These are phyloP conservation scores for Exophiala spinifera DNA, from an alignment of 2,329 filamentous ascomycete genomes.

Conservation along the genomic window DNA sequence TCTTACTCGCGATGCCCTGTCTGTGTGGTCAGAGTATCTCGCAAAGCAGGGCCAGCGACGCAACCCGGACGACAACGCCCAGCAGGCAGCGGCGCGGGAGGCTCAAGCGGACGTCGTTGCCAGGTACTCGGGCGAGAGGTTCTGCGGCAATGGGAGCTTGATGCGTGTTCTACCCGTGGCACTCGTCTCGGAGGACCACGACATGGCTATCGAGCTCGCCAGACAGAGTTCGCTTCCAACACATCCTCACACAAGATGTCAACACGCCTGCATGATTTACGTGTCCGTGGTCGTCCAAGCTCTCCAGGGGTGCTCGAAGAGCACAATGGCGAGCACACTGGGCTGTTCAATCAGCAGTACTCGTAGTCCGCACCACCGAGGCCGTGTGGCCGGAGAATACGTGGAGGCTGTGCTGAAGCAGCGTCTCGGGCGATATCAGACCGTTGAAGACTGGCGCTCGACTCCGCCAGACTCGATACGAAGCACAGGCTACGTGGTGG, in stretches of 20 bases:
- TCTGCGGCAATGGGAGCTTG: conserved; percentile 42
- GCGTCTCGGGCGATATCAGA: conserved; percentile 24
- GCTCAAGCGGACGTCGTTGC: conserved; percentile 10
- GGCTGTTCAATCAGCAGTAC: conserved; percentile 22
- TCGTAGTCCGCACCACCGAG: conserved; percentile 18
- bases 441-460: conserved; percentile 31
- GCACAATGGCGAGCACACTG: conserved; percentile 29
- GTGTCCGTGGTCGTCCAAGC: conserved; percentile 34
- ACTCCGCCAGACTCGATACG: conserved; percentile 30
- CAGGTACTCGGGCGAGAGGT: conserved; percentile 18
- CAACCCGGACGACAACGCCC: neutral
- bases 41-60: neutral
- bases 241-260: conserved; percentile 39
- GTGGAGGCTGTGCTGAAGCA: conserved; percentile 23
- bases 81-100: neutral
- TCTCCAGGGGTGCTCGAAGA: conserved; percentile 32
- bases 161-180: conserved; percentile 43
- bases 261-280: conserved; percentile 42
- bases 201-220: conserved; percentile 24
- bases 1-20: conserved; percentile 34
- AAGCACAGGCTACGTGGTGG: conserved; percentile 42
- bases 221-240: conserved; percentile 34
- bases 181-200: conserved; percentile 32
- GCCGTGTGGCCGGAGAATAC: conserved; percentile 5
- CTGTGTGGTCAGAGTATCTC: conserved; percentile 32